Percentiles rank a stretch among this genome's conserved stretches.
Evolutionary conservation across 352 stramenopile species (phyloP).

Genomic region (Globisporangium recalcitrans): DNA sequence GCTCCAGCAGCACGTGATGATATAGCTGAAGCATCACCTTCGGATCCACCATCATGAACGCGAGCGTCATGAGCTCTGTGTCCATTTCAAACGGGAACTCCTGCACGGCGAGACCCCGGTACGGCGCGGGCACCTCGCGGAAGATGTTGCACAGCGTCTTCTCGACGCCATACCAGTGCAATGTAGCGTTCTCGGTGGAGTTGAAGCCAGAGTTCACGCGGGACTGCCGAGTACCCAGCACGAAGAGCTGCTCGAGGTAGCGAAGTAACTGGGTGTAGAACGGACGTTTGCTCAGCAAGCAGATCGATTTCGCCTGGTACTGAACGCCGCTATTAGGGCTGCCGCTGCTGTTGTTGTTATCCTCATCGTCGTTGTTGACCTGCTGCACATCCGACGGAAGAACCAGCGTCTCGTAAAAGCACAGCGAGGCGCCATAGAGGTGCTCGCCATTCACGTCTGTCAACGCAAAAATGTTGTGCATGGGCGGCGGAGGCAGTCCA

Average conservation of each 20-base stretch:
- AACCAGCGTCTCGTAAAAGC: slow-evolving; percentile 34
- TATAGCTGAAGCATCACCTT: slow-evolving; percentile 31
- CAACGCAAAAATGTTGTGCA: slow-evolving; percentile 48
- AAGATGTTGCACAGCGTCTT: slow-evolving; percentile 44
- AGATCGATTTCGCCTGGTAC: slow-evolving; percentile 37
- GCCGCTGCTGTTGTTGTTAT: slow-evolving; percentile 1
- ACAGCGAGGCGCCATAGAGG: slow-evolving; percentile 43
- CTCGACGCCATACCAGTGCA: slow-evolving; percentile 23
- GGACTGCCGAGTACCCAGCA: slow-evolving; percentile 37
- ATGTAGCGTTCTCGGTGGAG: background rate
- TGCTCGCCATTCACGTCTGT: slow-evolving; percentile 38
- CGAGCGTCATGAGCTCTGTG: slow-evolving; percentile 39
- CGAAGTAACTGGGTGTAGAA: slow-evolving; percentile 44
- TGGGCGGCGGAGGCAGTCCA: slow-evolving; percentile 28
- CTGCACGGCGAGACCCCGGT: slow-evolving; percentile 30
- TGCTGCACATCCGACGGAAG: background rate
- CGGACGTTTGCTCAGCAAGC: slow-evolving; percentile 34
- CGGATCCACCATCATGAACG: slow-evolving; percentile 40
- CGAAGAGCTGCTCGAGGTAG: slow-evolving; percentile 46
- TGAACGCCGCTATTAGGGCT: background rate
- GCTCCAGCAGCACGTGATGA: slow-evolving; percentile 45
- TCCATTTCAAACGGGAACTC: slow-evolving; percentile 52
- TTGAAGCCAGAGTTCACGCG: background rate
- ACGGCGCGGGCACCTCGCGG: slow-evolving; percentile 41
- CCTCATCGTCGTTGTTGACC: background rate